A percentile compares a stretch with the other conserved stretches of the same genome.
Conservation (phyloP, 257 asterid species). For the Forsythia viridissima region DNA sequence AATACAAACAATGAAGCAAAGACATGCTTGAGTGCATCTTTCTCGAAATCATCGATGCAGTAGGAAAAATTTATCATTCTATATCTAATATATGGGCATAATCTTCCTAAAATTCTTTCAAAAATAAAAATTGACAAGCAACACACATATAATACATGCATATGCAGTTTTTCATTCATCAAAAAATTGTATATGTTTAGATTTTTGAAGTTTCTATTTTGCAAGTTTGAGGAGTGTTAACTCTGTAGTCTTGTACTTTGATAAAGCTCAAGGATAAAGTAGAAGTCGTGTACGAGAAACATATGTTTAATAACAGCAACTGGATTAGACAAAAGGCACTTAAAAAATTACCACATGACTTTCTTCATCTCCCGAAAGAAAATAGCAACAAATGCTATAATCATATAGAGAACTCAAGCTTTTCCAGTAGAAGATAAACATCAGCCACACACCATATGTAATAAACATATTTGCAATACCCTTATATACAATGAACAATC, state of each 20-base stretch:
- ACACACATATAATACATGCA: neutral
- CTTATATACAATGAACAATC: neutral
- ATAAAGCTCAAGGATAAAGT: neutral
- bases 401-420: neutral
- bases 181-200: neutral
- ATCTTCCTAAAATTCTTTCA: neutral
- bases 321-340: neutral
- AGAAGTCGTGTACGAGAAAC: neutral
- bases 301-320: neutral
- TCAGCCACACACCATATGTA: neutral
- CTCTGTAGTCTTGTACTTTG: neutral
- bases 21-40: neutral
- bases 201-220: neutral
- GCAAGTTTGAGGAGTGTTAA: neutral
- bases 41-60: neutral
- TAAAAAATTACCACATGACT: neutral
- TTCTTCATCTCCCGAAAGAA: neutral
- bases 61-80: neutral
- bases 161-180: neutral
- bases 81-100: neutral
- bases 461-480: neutral
- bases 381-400: neutral
- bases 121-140: neutral
- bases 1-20: neutral
- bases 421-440: neutral